phyloP scores from a whole-genome alignment of 148 eudicot genomes.

The Spergularia bocconei region DNA sequence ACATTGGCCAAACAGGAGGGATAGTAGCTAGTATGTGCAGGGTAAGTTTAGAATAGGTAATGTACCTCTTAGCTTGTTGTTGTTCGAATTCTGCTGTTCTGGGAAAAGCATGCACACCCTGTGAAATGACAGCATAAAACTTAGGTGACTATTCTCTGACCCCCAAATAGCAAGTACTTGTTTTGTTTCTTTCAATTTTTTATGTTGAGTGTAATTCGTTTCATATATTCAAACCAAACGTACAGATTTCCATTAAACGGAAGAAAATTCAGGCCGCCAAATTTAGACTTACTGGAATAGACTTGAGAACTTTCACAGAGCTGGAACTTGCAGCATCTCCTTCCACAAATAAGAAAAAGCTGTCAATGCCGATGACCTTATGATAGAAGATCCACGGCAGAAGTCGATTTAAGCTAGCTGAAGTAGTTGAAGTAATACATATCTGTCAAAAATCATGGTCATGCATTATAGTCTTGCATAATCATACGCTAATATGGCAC shows the following conservation, averaged over 20 bases:
- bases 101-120: slow-evolving; percentile 64
- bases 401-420: slow-evolving; percentile 72
- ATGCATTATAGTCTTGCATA: not conserved
- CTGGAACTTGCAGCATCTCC: slow-evolving; percentile 57
- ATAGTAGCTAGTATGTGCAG: too few species aligned
- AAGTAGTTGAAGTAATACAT: slow-evolving; percentile 74
- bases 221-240: too few species aligned
- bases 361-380: slow-evolving; percentile 59
- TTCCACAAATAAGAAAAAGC: slow-evolving; percentile 62
- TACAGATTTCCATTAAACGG: not conserved
- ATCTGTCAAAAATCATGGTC: slow-evolving; percentile 33
- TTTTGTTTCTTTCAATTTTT: too few species aligned
- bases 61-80: slow-evolving; percentile 71
- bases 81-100: slow-evolving; percentile 71
- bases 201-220: not conserved
- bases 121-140: not conserved
- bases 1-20: too few species aligned
- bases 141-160: not conserved
- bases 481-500: not conserved
- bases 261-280: not conserved
- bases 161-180: not conserved
- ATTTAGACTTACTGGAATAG: slow-evolving; percentile 53
- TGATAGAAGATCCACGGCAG: slow-evolving; percentile 83
- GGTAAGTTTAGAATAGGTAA: not conserved
- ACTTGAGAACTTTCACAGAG: slow-evolving; percentile 50